phyloP scores from a whole-genome alignment of 2,329 filamentous ascomycete genomes.

The Penicillium palitans region DNA sequence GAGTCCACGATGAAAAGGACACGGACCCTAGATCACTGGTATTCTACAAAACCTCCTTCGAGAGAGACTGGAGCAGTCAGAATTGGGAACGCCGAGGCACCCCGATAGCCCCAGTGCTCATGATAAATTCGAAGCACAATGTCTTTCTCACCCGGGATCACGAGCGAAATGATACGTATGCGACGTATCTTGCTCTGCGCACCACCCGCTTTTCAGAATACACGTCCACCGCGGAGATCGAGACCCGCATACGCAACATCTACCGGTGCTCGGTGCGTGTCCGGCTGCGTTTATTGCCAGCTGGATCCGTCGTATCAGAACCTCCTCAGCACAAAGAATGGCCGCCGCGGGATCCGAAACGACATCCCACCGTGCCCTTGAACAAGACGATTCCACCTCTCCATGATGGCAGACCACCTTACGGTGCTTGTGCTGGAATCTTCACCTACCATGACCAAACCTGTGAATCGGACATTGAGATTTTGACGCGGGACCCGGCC shows the following conservation, averaged over 20 bases:
- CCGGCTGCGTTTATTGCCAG: slow-evolving; percentile 44
- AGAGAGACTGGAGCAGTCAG: slow-evolving; percentile 45
- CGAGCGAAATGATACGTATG: slow-evolving; percentile 17
- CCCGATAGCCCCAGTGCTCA: slow-evolving; percentile 40
- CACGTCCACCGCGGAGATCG: slow-evolving; percentile 52
- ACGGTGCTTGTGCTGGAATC: slow-evolving; percentile 53
- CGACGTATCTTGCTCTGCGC: slow-evolving; percentile 50
- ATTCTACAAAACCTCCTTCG: slow-evolving; percentile 36
- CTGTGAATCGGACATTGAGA: slow-evolving; percentile 56
- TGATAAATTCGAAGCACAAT: slow-evolving; percentile 50
- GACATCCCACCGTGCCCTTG: neutral
- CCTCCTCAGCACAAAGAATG: slow-evolving; percentile 9
- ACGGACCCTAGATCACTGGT: slow-evolving; percentile 25
- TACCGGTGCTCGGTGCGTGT: slow-evolving; percentile 52
- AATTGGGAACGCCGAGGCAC: slow-evolving; percentile 47
- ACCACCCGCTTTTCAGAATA: slow-evolving; percentile 46
- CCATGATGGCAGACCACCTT: slow-evolving; percentile 31
- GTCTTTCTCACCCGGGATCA: slow-evolving; percentile 45
- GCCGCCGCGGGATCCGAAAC: slow-evolving; percentile 7
- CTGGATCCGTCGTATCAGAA: slow-evolving; percentile 14
- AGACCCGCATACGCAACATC: slow-evolving; percentile 47
- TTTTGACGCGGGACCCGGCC: slow-evolving; percentile 50
- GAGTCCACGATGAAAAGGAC: slow-evolving; percentile 5
- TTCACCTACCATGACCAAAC: slow-evolving; percentile 51
- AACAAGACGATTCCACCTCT: neutral